These are phyloP conservation scores for Boeremia exigua DNA, from an alignment of 2,329 filamentous ascomycete species.

Conservation along the genomic window DNA sequence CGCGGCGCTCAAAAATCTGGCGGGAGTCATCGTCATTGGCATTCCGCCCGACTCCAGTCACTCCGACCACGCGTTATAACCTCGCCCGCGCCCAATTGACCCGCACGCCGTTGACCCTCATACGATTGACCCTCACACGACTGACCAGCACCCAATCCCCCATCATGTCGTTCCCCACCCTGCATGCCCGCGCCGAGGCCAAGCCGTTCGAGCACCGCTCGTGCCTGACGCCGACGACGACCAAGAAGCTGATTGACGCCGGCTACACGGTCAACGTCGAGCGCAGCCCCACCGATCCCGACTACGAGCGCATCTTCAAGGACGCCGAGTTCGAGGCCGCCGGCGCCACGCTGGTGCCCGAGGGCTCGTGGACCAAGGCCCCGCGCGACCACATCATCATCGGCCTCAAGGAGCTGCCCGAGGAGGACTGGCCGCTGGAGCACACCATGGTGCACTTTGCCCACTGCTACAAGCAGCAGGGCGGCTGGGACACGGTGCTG, in stretches of 20 bases:
- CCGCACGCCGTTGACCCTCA: not conserved
- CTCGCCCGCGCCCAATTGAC: not conserved
- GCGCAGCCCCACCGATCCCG: constrained; percentile 47
- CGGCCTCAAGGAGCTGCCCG: constrained; percentile 51
- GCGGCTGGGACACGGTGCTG: constrained; percentile 76
- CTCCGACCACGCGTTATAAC: constrained; percentile 23
- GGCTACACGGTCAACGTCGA: constrained; percentile 51
- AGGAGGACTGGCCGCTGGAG: constrained; percentile 46
- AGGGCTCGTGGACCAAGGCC: constrained; percentile 47
- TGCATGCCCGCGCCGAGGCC: constrained; percentile 51
- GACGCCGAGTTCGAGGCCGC: constrained; percentile 49
- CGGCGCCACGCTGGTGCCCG: constrained; percentile 47
- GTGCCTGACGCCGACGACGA: constrained; percentile 48
- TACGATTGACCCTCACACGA: not conserved
- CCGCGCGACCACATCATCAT: constrained; percentile 50
- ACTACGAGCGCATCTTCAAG: constrained; percentile 50
- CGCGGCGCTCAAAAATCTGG: constrained; percentile 3
- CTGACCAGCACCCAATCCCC: not conserved
- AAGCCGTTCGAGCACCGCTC: constrained; percentile 51
- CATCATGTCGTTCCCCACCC: constrained; percentile 45
- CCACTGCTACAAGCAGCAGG: constrained; percentile 53
- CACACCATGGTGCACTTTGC: constrained; percentile 52
- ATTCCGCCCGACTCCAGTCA: constrained; percentile 8
- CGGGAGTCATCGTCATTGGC: constrained; percentile 33
- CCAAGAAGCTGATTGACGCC: constrained; percentile 49